These are phyloP conservation scores for Cucumis hystrix DNA, from an alignment of 306 rosid species.

Conservation along the genomic window DNA sequence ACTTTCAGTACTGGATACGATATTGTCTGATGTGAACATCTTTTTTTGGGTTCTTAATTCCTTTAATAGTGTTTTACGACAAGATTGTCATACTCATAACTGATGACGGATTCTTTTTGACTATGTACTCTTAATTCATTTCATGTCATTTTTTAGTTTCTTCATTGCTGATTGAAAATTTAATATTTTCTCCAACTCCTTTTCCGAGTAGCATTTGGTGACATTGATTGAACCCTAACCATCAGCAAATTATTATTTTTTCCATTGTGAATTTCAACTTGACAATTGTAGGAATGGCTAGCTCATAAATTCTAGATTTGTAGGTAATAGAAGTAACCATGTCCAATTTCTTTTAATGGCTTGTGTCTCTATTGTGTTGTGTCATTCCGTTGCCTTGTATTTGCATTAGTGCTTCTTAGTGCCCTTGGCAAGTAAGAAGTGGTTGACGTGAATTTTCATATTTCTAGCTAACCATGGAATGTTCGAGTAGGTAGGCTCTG, in stretches of 20 bases:
- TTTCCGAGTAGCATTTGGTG: background rate
- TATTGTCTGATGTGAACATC: background rate
- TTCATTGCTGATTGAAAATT: background rate
- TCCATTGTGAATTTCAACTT: background rate
- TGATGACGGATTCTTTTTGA: background rate
- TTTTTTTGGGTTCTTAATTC: background rate
- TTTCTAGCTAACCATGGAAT: background rate
- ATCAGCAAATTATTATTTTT: background rate
- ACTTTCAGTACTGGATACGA: background rate
- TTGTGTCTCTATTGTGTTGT: too few relatives aligned
- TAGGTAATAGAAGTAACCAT: background rate
- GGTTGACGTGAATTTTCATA: background rate
- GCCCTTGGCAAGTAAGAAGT: background rate
- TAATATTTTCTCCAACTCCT: background rate
- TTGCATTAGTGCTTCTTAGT: too few relatives aligned
- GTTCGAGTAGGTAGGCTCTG: background rate
- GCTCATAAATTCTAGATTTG: background rate
- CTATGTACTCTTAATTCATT: background rate
- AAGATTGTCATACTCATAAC: background rate
- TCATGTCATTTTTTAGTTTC: background rate
- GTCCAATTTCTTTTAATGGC: too few relatives aligned
- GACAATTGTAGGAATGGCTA: background rate
- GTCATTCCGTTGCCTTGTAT: too few relatives aligned
- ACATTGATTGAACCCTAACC: background rate
- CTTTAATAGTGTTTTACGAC: background rate